A percentile compares a stretch with the other conserved stretches of the same genome.
Conservation (phyloP, 345 rosid species). For the Eucalyptus globulus region DNA sequence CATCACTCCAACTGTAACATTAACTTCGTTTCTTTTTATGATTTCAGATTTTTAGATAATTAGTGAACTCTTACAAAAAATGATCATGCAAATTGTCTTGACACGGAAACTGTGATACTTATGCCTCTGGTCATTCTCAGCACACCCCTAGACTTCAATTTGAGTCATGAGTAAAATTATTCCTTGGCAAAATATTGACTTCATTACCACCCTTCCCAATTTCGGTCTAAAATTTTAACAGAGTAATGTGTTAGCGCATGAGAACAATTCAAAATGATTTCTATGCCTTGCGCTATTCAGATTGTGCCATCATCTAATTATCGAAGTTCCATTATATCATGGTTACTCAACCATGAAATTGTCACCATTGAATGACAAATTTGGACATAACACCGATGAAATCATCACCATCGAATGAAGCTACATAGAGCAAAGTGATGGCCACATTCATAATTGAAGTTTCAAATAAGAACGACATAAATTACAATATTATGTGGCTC, state of each 20-base stretch:
- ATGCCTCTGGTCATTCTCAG: neutral
- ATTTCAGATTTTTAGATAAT: neutral
- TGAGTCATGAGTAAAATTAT: neutral
- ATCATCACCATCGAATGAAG: neutral
- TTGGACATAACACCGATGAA: neutral
- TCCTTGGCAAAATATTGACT: neutral
- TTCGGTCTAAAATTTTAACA: neutral
- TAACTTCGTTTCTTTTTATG: neutral
- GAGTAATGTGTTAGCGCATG: neutral
- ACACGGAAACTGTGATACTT: neutral
- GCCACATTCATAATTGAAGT: neutral
- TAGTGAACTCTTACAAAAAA: too few species aligned
- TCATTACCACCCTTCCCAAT: neutral
- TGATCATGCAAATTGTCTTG: neutral
- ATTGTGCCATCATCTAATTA: neutral
- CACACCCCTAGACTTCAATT: neutral
- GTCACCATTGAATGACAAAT: neutral
- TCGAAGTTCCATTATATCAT: neutral
- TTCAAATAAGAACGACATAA: neutral
- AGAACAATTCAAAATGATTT: neutral
- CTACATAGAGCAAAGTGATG: neutral
- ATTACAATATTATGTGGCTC: neutral
- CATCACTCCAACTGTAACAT: neutral
- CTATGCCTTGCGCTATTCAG: neutral
- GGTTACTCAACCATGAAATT: neutral